Base-by-base conservation (phyloP, 768 basidiomycete genomes). In the Collybia mongolica region DNA sequence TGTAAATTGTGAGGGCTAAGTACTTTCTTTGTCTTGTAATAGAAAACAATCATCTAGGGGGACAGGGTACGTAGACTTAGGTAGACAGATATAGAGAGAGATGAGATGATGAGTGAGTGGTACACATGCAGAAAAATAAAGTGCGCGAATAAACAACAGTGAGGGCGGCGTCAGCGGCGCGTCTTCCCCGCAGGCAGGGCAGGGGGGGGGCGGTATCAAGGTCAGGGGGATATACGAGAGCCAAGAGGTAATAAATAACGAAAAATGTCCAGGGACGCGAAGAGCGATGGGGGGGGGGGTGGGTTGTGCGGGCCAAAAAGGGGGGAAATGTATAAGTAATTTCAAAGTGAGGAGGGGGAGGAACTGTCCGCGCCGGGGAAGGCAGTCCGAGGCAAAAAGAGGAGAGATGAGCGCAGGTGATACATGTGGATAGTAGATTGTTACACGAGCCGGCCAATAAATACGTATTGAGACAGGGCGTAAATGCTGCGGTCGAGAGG, bases 391-490 rank as follows among this genome's bases (percentile, higher is more conserved):
- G 37, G 18, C 24, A 35, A 36, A 32, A 12, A 44, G 28, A 36
- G 7, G 22, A n/a, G 22, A 20, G 26, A 32, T 19, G 44, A 28
- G 32, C 36, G 36, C 19, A 20, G n/a, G 20, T 45, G 44, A 53
- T 53, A 42, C 47, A 45, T 43, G 49, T 46, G 44, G 50, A 41
- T 43, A 44, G 26, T 43, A 51, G 48, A n/a, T 19, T 6, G 32
- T 37, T 26, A 35, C 44, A 28, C 38, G 40, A 22, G 26, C 50
- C 48, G 45, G 42, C 46, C 41, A 56, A 60, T 60, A 59, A 58
- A 59, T 63, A 62, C 40, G 36, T 55, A 55, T 47, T 51, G 39
- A 48, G 48, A 48, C 23, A 32, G 32, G 32, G 32, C 32, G 32
- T 32, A 32, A 11, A 12, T 26, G 32, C 7, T 32, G 32, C 32